Base-by-base conservation (phyloP, 2,329 filamentous ascomycete species). In the Aspergillus costaricaensis region DNA sequence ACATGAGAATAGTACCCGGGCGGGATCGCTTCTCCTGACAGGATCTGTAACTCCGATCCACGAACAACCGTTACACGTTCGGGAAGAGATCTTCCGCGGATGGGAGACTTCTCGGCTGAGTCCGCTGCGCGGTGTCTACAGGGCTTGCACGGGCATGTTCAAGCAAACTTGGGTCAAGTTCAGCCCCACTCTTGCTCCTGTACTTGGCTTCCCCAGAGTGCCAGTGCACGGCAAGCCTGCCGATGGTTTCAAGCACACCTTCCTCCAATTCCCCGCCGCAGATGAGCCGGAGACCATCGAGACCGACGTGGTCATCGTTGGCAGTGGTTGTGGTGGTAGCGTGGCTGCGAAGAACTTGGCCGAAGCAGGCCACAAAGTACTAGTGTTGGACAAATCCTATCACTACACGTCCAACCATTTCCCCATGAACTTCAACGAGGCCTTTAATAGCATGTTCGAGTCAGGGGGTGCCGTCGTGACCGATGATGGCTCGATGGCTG, bases 371-470 rank as follows among this genome's bases (percentile, higher is more conserved):
- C 82, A 90, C 64, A 81, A 82, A 19, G 91, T 96, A 27, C 74
- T 96, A 4, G 91, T 97, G 0, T 88, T 92, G 3, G 92, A 96
- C 66, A 95, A 95, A 72, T 86, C 85, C 1, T 92, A 93, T 72
- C 85, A 95, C 72, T 94, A 90, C 78, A 79, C 87, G 0, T 84
- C 90, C 0, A 81, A 86, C 1, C 85, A 90, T 62, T 85, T 93
- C 7, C 92, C 92, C 2, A 92, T 96, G 89, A 75, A 81, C 2
- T 85, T 90, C 65, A 77, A 80, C 1, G 79, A 85, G 10, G 91
- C 83, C 0, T 79, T 80, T 48, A 75, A 81, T 6, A 85, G 90
- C 68, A 80, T 96, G 27, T 95, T 86, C 68, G 90, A 92, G 67
- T 86, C 86, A 62, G 84, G 84, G 21, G 90, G 89, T 7, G 74